Evolutionary conservation across 371 early-diverging fungal genomes (phyloP).

Genomic region (Syncephalastrum racemosum): DNA sequence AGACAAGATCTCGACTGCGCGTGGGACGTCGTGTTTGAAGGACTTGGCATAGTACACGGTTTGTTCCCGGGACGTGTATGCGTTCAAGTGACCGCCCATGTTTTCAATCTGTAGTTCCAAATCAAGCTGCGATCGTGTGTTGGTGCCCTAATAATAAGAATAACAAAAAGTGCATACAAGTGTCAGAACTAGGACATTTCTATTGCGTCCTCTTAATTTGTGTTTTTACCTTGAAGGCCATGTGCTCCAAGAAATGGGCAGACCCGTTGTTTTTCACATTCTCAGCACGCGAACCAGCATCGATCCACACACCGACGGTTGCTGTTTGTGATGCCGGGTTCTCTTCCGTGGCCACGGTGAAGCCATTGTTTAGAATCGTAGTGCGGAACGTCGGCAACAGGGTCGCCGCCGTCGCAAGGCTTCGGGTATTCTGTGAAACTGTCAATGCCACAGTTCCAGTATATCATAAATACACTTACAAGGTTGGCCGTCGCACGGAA

Average conservation of each 20-base stretch:
- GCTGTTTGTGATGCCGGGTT: slow-evolving; percentile 93
- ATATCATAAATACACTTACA: too few relatives aligned
- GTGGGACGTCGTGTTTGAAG: slow-evolving; percentile 82
- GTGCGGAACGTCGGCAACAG: slow-evolving; percentile 67
- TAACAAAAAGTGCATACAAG: neutral
- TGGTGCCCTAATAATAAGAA: slow-evolving; percentile 73
- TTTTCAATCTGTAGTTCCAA: slow-evolving; percentile 94
- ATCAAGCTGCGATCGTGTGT: slow-evolving; percentile 80
- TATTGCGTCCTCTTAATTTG: too few relatives aligned
- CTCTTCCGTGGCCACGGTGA: slow-evolving; percentile 94
- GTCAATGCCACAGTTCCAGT: too few relatives aligned
- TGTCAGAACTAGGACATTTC: neutral
- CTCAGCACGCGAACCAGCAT: slow-evolving; percentile 95
- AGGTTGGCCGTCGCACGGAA: too few relatives aligned
- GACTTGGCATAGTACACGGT: slow-evolving; percentile 97
- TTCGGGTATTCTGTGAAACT: slow-evolving; percentile 47
- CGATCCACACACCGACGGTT: slow-evolving; percentile 98
- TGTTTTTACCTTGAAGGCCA: slow-evolving; percentile 94
- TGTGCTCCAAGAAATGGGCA: slow-evolving; percentile 98
- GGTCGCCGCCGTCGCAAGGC: slow-evolving; percentile 55
- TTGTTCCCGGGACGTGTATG: slow-evolving; percentile 98
- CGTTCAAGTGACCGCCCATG: slow-evolving; percentile 97
- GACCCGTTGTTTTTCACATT: slow-evolving; percentile 88
- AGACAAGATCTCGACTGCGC: slow-evolving; percentile 89
- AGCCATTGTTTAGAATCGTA: slow-evolving; percentile 88